Base-by-base conservation (phyloP, 768 basidiomycete species). In the Crucibulum laeve region DNA sequence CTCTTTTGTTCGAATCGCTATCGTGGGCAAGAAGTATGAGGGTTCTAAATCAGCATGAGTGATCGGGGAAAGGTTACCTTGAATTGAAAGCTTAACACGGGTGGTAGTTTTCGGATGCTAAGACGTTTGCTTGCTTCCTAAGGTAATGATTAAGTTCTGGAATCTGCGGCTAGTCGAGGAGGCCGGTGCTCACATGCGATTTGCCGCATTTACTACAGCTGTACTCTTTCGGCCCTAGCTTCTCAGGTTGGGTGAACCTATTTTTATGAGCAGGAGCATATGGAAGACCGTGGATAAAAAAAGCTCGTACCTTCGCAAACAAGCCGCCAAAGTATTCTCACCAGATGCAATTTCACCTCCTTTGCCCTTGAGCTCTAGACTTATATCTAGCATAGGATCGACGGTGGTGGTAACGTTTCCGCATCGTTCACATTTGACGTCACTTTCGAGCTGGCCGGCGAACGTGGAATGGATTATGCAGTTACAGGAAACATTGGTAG, bases 381-480 rank as follows among this genome's bases (percentile, higher is more conserved):
- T 92, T 49, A 97, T 75, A 50, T 97, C 94, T 17, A 97, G 70
- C 70, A 93, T 88, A 8, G 91, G 91, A 53, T 98, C 95, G 30
- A 84, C 65, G 1, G 90, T 91, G 24, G 74, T 84, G 0, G 82
- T 92, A 3, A 79, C 74, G 45, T 80, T 86, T 3, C 80, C 79
- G 58, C 95, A 98, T 5, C 85, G 73, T 43, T 87, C 88, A 56
- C 95, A 98, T 26, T 77, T 83, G 38, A 97, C 87, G 36, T 95
- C 89, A 50, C 91, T 93, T 52, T 93, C 86, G 2, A 96, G 66
- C 41, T 81, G 75, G 0, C 93, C 95, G 0, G 83, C 82, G 54
- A 97, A 98, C 1, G 90, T 90, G 14, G 81, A 82, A 58, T 98
- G 94, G 23, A 95, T 80, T 55, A 95, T 82, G 55, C 95, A 98